A percentile compares a stretch with the other conserved stretches of the same genome.
phyloP scores from a whole-genome alignment of 352 stramenopile species.

The Phytophthora pini region DNA sequence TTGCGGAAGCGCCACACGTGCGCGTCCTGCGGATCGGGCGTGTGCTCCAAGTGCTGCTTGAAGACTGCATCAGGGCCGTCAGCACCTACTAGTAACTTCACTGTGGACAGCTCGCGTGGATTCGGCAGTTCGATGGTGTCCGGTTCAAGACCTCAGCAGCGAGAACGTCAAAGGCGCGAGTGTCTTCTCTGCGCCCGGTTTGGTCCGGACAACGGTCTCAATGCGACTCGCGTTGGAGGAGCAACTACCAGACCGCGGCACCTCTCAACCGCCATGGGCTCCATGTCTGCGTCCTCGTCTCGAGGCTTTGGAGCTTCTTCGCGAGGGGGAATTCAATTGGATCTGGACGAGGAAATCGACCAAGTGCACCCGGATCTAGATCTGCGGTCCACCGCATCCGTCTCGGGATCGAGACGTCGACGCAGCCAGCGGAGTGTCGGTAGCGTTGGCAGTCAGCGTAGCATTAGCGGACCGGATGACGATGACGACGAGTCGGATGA shows the following conservation, averaged over 20 bases:
- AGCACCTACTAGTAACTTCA: neutral
- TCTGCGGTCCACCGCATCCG: slow-evolving; percentile 27
- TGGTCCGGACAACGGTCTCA: slow-evolving; percentile 32
- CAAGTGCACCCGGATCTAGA: slow-evolving; percentile 35
- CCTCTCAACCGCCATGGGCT: slow-evolving; percentile 33
- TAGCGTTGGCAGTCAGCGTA: slow-evolving; percentile 32
- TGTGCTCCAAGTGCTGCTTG: slow-evolving; percentile 69
- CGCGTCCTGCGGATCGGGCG: slow-evolving; percentile 49
- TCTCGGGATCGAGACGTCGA: slow-evolving; percentile 26
- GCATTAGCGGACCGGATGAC: slow-evolving; percentile 30
- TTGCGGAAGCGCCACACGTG: slow-evolving; percentile 70
- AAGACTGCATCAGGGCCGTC: slow-evolving; percentile 22
- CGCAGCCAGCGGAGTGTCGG: slow-evolving; percentile 32
- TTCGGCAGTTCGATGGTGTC: slow-evolving; percentile 20
- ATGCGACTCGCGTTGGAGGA: neutral
- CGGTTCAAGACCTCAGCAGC: slow-evolving; percentile 11
- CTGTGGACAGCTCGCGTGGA: slow-evolving; percentile 6
- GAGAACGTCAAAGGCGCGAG: slow-evolving; percentile 35
- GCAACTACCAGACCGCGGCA: slow-evolving; percentile 23
- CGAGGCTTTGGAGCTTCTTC: slow-evolving; percentile 17
- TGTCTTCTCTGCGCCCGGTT: slow-evolving; percentile 76
- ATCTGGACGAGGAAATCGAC: slow-evolving; percentile 36
- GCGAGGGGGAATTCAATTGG: slow-evolving; percentile 14
- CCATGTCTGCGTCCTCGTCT: slow-evolving; percentile 32
- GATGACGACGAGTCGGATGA: slow-evolving; percentile 33